Evolutionary conservation across 108 stramenopile species (phyloP).

Genomic region (Heterococcus sp.): DNA sequence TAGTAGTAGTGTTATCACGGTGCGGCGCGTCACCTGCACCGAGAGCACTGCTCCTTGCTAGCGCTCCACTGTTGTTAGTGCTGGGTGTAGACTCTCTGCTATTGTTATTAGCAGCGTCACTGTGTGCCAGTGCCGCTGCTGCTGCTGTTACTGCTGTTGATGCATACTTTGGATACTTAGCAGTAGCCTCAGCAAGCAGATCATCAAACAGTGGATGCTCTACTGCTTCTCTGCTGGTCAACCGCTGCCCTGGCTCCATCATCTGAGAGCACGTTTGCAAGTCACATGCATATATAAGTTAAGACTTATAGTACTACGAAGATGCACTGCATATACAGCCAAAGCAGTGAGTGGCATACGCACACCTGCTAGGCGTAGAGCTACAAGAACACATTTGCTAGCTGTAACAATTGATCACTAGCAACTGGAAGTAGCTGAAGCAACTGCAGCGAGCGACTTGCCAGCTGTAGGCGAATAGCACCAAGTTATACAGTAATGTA

Average conservation of each 20-base stretch:
- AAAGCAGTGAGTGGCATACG: no score
- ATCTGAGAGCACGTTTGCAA: neutral
- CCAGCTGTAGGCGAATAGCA: no score
- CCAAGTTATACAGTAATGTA: no score
- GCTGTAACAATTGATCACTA: no score
- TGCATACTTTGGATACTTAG: conserved; percentile 15
- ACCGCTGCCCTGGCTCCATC: conserved; percentile 26
- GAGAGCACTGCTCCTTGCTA: neutral
- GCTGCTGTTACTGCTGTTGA: neutral
- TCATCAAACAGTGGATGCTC: conserved; percentile 33
- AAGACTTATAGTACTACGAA: no score
- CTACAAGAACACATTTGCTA: no score
- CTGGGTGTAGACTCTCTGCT: neutral
- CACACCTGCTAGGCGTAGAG: no score
- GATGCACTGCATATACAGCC: no score
- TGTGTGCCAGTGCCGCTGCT: neutral
- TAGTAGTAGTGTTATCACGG: no score
- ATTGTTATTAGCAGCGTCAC: neutral
- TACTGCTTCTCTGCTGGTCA: conserved; percentile 12
- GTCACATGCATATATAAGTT: neutral
- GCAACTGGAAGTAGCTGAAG: no score
- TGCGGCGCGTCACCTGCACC: neutral
- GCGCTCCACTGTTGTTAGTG: neutral
- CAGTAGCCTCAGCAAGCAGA: conserved; percentile 12
- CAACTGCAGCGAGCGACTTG: no score